Conservation (phyloP, 225 moss, liverwort and hornwort species). For the Polytrichum formosum region DNA sequence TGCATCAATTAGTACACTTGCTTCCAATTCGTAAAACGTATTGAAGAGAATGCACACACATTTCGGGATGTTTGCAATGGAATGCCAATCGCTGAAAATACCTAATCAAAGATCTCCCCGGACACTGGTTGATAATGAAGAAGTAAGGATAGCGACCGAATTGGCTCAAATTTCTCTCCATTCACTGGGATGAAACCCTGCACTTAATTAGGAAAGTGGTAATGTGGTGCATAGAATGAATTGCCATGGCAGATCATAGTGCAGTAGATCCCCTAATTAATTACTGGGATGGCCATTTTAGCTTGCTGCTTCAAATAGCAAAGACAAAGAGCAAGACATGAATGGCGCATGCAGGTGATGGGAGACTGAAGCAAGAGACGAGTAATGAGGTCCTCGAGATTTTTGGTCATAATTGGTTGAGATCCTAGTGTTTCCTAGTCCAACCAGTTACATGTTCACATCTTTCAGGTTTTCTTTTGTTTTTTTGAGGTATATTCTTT, state of each 20-base stretch:
- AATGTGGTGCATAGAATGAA: background rate
- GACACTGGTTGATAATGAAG: too few relatives aligned
- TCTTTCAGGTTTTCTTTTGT: too few relatives aligned
- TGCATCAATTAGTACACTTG: too few relatives aligned
- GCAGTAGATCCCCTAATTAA: background rate
- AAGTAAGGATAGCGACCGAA: too few relatives aligned
- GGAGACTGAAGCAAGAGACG: background rate
- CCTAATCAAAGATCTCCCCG: background rate
- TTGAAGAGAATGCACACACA: background rate
- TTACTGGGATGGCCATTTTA: background rate
- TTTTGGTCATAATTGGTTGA: too few relatives aligned
- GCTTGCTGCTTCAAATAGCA: background rate
- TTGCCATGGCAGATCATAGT: background rate
- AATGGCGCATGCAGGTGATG: background rate
- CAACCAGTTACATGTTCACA: too few relatives aligned
- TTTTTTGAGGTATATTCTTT: too few relatives aligned
- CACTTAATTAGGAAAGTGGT: background rate
- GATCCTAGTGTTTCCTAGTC: too few relatives aligned
- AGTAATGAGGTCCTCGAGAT: background rate
- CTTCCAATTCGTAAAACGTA: conserved; percentile 18
- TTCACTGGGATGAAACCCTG: background rate
- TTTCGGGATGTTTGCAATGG: background rate
- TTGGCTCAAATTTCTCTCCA: too few relatives aligned
- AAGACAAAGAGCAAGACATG: background rate
- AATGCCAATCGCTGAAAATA: background rate